Evolutionary conservation across 495 filamentous ascomycete genomes (phyloP).

Genomic region (Hamigera avellanea): DNA sequence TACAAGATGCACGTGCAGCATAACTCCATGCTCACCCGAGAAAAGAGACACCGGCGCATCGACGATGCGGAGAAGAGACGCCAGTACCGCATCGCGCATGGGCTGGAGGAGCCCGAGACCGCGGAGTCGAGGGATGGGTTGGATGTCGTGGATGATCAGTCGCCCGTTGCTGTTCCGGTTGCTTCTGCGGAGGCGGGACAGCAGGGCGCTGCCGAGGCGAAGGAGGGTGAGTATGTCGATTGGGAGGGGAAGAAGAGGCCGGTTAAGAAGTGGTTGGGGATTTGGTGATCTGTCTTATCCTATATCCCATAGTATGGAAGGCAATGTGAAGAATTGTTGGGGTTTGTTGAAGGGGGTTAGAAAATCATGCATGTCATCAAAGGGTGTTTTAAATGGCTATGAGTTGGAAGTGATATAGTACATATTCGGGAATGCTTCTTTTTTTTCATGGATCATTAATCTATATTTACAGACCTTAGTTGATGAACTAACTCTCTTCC

Average conservation of each 20-base stretch:
- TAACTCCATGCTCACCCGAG: slow-evolving; percentile 47
- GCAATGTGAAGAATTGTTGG: too few species aligned
- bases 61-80: slow-evolving; percentile 73
- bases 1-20: slow-evolving; percentile 58
- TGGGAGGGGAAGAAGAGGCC: slow-evolving; percentile 36
- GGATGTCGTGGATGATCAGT: slow-evolving; percentile 20
- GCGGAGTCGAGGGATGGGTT: slow-evolving; percentile 4
- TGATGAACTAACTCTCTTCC: too few species aligned
- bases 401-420: too few species aligned
- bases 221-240: slow-evolving; percentile 31
- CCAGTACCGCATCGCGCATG: slow-evolving; percentile 74
- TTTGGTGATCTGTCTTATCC: too few species aligned
- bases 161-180: slow-evolving; percentile 18
- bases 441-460: too few species aligned
- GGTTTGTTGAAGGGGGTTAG: too few species aligned
- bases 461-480: too few species aligned
- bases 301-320: too few species aligned
- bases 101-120: slow-evolving; percentile 41
- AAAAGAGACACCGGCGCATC: slow-evolving; percentile 50
- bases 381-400: too few species aligned
- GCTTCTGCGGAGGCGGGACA: slow-evolving; percentile 2
- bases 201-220: too few species aligned
- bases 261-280: slow-evolving; percentile 53
- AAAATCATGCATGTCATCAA: too few species aligned
- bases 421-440: too few species aligned